Evolutionary conservation across 1,139 yeast genomes (phyloP), one percentile per base, ranked within the genome.

Genomic region (Scheffersomyces cryptocercus): DNA sequence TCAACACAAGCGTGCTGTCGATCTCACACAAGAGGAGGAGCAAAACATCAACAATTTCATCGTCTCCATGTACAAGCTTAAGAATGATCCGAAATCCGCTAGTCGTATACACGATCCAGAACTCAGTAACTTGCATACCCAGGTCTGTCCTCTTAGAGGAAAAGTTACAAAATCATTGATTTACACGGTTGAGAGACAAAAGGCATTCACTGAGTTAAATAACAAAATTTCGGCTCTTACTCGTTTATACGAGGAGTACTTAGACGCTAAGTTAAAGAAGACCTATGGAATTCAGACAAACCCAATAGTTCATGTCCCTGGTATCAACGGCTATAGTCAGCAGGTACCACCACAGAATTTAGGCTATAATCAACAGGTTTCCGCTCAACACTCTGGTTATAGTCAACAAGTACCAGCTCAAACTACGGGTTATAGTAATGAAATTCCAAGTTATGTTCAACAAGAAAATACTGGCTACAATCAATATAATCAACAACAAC

Each of bases 141-240:
- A 79, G 40, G 82, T 91, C 9, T 67, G 82, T 24, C 74, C 79
- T 15, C 64, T 88, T 43, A 84, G 88, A 49, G 96, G 98, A 2
- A 88, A 86, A 54, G 68, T 91, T 33, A 85, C 86, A 44, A 73
- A 77, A 30, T 79, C 88, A 11, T 67, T 90, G 39, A 77, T 84
- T 34, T 78, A 77, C 12, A 73, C 91, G 1, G 77, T 82, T 30
- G 78, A 79, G 40, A 85, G 82, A 56, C 82, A 90, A 54, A 95
- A 88, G 45, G 65, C 69, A 20, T 78, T 86, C 47, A 80, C 88
- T 51, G 93, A 88, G 46, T 74, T 89, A 78, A 90, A 88, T 63
- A 82, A 88, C 38, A 89, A 93, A 58, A 77, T 93, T 42, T 83
- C 88, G 40, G 85, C 95, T 3, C 86, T 90, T 29, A 80, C 85